A percentile compares a stretch with the other conserved stretches of the same genome.
These are phyloP conservation scores for Hamamelis virginiana DNA, from an alignment of 164 flowering plant species.

Conservation along the genomic window DNA sequence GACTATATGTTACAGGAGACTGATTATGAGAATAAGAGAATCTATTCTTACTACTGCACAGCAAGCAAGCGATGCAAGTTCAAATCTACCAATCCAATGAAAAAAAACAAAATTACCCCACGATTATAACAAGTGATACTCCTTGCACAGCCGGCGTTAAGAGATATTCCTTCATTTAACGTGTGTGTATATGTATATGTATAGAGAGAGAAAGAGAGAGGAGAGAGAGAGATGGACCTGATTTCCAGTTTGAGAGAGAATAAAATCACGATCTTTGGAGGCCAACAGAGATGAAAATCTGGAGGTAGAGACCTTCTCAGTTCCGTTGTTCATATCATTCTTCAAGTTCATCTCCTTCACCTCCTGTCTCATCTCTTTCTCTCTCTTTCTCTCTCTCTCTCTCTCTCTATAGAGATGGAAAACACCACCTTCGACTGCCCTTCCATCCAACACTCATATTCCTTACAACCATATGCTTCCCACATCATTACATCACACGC, in stretches of 20 bases:
- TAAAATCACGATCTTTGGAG: constrained; percentile 50
- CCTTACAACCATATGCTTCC: constrained; percentile 21
- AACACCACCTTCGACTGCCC: neutral
- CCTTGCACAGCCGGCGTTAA: no score
- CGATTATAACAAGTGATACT: no score
- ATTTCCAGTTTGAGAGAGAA: constrained; percentile 39
- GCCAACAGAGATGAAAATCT: constrained; percentile 37
- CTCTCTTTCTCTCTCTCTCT: constrained; percentile 24
- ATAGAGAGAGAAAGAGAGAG: no score
- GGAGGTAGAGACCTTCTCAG: neutral
- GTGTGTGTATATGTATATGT: no score
- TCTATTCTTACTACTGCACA: no score
- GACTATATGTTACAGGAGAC: no score
- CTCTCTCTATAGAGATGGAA: constrained; percentile 7
- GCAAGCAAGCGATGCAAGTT: no score
- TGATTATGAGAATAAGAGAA: no score
- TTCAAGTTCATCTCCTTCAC: constrained; percentile 15
- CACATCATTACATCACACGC: constrained; percentile 12
- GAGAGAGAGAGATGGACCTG: constrained; percentile 35
- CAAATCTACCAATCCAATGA: no score
- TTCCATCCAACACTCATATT: constrained; percentile 15
- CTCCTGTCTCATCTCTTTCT: constrained; percentile 10
- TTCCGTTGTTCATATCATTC: neutral
- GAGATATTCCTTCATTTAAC: no score
- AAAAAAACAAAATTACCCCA: no score